Conservation (phyloP, 2,329 filamentous ascomycete genomes). For the Fusarium virguliforme region DNA sequence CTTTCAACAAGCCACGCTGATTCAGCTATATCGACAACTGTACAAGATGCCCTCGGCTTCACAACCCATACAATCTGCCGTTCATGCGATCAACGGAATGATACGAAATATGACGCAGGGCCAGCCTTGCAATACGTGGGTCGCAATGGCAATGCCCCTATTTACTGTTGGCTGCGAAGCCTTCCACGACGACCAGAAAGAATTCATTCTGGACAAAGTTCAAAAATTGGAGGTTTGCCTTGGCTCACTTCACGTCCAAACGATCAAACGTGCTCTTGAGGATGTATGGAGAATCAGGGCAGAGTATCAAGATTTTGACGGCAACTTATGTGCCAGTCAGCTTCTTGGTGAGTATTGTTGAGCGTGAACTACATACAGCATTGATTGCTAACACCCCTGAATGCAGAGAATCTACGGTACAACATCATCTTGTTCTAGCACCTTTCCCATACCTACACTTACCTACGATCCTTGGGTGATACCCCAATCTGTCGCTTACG, state of each 20-base stretch:
- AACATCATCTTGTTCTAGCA: constrained; percentile 51
- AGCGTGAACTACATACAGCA: too few species aligned
- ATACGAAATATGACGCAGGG: constrained; percentile 51
- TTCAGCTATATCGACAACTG: constrained; percentile 48
- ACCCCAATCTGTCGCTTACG: background rate
- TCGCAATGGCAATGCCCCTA: constrained; percentile 53
- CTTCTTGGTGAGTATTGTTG: constrained; percentile 44
- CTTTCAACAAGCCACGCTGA: constrained; percentile 51
- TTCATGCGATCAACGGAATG: constrained; percentile 43
- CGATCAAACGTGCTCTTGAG: constrained; percentile 47
- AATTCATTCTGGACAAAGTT: constrained; percentile 48
- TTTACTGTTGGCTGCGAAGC: constrained; percentile 53
- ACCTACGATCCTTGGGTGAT: background rate
- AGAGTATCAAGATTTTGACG: constrained; percentile 38
- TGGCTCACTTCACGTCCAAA: constrained; percentile 49
- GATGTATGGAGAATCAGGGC: constrained; percentile 51
- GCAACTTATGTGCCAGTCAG: constrained; percentile 41
- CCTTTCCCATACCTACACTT: background rate
- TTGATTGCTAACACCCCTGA: background rate
- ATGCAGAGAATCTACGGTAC: constrained; percentile 46
- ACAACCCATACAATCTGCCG: constrained; percentile 36
- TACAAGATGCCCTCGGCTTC: constrained; percentile 44
- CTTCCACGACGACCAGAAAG: constrained; percentile 39
- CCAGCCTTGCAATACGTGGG: constrained; percentile 53
- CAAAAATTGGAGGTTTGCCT: constrained; percentile 49